Percentiles rank a stretch among this genome's conserved stretches.
Evolutionary conservation across 1,139 yeast genomes (phyloP).

Genomic region (Pichia sp.): DNA sequence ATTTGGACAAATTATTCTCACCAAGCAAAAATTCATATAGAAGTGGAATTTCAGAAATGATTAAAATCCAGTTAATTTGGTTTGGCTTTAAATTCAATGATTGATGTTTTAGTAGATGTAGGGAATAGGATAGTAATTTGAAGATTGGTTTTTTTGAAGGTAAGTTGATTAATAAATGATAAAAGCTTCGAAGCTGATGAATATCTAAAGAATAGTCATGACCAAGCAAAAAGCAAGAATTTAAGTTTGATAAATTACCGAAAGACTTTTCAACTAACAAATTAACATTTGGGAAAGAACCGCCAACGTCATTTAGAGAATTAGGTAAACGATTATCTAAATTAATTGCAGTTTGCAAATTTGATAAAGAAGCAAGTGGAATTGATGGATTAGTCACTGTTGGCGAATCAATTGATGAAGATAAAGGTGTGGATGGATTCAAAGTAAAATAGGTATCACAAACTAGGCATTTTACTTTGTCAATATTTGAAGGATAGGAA

Average conservation of each 20-base stretch:
- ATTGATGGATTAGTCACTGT: neutral
- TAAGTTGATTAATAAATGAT: constrained; percentile 37
- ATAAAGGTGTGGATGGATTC: constrained; percentile 9
- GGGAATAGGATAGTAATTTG: constrained; percentile 44
- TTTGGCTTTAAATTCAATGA: constrained; percentile 33
- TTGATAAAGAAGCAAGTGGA: neutral
- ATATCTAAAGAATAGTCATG: constrained; percentile 39
- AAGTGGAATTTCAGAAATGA: constrained; percentile 59
- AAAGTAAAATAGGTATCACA: constrained; percentile 42
- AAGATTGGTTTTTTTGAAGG: constrained; percentile 58
- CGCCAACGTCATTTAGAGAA: neutral
- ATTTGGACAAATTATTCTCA: constrained; percentile 33
- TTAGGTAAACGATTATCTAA: neutral
- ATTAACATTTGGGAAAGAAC: constrained; percentile 4
- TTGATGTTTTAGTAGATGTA: constrained; percentile 43
- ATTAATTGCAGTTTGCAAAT: constrained; percentile 2
- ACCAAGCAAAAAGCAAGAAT: constrained; percentile 39
- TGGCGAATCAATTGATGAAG: neutral
- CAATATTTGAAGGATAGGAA: constrained; percentile 40
- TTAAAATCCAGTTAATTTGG: constrained; percentile 48
- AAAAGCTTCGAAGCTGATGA: constrained; percentile 39
- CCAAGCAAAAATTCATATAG: constrained; percentile 41
- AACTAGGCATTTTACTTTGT: constrained; percentile 50
- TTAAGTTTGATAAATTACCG: constrained; percentile 34
- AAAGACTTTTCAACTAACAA: constrained; percentile 3